phyloP scores from a whole-genome alignment of 768 basidiomycete species.

The Pulveroboletus sp. region DNA sequence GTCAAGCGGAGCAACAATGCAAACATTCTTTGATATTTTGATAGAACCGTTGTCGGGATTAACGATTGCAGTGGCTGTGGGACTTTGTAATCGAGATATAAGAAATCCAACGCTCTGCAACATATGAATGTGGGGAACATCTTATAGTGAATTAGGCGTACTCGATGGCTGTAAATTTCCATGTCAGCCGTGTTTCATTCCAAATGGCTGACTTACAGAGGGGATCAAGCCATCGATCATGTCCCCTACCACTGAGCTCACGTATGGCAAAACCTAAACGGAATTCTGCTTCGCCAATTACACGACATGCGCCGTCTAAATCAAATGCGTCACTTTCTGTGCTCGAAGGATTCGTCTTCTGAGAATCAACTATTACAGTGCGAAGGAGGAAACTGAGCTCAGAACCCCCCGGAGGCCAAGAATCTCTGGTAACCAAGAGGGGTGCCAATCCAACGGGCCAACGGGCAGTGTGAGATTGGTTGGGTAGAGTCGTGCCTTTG shows the following conservation, averaged over 20 bases:
- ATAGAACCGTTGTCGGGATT: slow-evolving; percentile 68
- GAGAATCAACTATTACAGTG: slow-evolving; percentile 82
- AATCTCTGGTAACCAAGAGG: slow-evolving; percentile 65
- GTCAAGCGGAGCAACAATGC: slow-evolving; percentile 74
- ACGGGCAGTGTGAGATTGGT: slow-evolving; percentile 19
- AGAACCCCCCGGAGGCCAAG: slow-evolving; percentile 86
- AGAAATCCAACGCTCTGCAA: slow-evolving; percentile 78
- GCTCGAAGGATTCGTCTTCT: slow-evolving; percentile 37
- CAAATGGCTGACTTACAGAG: slow-evolving; percentile 52
- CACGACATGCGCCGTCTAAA: slow-evolving; percentile 33
- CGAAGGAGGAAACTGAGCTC: slow-evolving; percentile 82
- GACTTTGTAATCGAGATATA: slow-evolving; percentile 90
- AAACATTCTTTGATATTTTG: slow-evolving; percentile 84
- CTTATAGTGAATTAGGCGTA: slow-evolving; percentile 4
- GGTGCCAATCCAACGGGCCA: slow-evolving; percentile 76
- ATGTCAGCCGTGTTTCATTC: slow-evolving; percentile 5
- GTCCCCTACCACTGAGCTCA: slow-evolving; percentile 63
- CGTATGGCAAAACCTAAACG: slow-evolving; percentile 83
- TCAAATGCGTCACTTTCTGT: slow-evolving; percentile 24
- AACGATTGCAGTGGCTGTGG: slow-evolving; percentile 73
- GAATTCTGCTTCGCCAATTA: slow-evolving; percentile 63
- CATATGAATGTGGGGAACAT: slow-evolving; percentile 1
- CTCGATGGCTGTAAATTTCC: slow-evolving; percentile 21
- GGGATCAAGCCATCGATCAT: slow-evolving; percentile 80
- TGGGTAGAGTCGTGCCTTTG: slow-evolving; percentile 17